Base-by-base conservation (phyloP, 1,139 yeast species). In the Nadsonia commutata region DNA sequence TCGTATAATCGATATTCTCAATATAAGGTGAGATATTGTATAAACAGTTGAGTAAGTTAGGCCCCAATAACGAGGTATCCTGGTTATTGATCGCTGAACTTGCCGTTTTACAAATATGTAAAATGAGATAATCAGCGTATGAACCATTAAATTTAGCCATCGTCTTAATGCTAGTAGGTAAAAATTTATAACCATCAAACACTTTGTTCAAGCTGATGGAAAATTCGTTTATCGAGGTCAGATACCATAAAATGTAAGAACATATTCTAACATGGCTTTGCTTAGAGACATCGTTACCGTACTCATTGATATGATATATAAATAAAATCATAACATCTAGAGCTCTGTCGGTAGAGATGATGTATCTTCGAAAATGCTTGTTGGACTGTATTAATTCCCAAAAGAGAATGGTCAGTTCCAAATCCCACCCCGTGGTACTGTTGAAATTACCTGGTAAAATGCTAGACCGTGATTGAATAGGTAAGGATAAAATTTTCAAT, bases 371-470 rank as follows among this genome's bases (percentile, higher is more conserved):
- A 47, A 63, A 61, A 43, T 54, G 55, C 37, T 49, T 49, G 59
- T 88, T 88, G 52, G 86, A 78, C 56, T 83, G 93, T 36, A 76
- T 63, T 42, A 85, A 60, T 54, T 83, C 95, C 84, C 94, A 83
- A 18, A 81, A 55, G 7, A 88, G 57, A 60, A 81, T 70, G 3
- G 76, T 57, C 19, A 74, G 57, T 52, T 82, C 90, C 17, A 57
- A 54, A 22, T 53, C 49, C 61, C 62, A 58, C 11, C 55, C 57
- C 17, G 57, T 52, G 36, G 56, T n/a, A n/a, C n/a, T 57, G 22
- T 49, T 48, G 27, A 55, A 56, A 17, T 59, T 53, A 1, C 63
- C 64, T 2, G 64, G 63, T 18, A 62, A 48, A 46, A 57, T 57
- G 8, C 64, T 50, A 8, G 58, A 47, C 2, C 54, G 51, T 2